Evolutionary conservation across 2,329 filamentous ascomycete species (phyloP).

Genomic region (Septoria linicola): DNA sequence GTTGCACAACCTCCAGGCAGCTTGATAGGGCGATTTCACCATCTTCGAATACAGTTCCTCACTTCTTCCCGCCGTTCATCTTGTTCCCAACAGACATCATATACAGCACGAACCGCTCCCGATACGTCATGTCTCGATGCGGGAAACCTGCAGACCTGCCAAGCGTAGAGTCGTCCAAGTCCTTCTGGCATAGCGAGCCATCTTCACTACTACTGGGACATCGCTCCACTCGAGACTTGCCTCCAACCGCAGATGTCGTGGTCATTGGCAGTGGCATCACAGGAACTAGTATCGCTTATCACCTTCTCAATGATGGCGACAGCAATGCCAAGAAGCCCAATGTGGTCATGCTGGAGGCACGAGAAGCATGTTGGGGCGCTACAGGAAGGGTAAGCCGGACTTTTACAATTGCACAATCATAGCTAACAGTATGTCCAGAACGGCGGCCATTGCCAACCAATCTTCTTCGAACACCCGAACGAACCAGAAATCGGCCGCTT

Average conservation of each 20-base stretch:
- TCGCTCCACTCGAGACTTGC: conserved; percentile 63
- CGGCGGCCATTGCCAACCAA: conserved; percentile 69
- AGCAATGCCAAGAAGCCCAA: conserved; percentile 45
- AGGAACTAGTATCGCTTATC: conserved; percentile 68
- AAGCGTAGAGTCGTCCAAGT: conserved; percentile 39
- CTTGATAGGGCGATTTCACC: no score
- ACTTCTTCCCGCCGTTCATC: neutral
- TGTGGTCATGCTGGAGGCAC: conserved; percentile 73
- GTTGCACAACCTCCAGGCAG: neutral
- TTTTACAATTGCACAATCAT: neutral
- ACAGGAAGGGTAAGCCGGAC: conserved; percentile 67
- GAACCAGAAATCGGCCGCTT: conserved; percentile 61
- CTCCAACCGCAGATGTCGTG: conserved; percentile 63
- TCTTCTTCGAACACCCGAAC: conserved; percentile 61
- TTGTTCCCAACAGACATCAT: neutral
- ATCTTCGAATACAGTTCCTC: neutral
- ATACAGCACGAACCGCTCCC: neutral
- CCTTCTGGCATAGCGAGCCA: conserved; percentile 73
- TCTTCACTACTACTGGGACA: conserved; percentile 65
- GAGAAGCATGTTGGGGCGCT: conserved; percentile 80
- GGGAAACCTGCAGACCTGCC: conserved; percentile 29
- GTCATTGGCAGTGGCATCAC: conserved; percentile 76
- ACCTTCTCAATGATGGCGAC: conserved; percentile 45
- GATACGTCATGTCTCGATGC: conserved; percentile 7
- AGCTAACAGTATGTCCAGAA: conserved; percentile 39